Evolutionary conservation across 139 green algal genomes (phyloP).

Genomic region (Coccomyxa sp.): DNA sequence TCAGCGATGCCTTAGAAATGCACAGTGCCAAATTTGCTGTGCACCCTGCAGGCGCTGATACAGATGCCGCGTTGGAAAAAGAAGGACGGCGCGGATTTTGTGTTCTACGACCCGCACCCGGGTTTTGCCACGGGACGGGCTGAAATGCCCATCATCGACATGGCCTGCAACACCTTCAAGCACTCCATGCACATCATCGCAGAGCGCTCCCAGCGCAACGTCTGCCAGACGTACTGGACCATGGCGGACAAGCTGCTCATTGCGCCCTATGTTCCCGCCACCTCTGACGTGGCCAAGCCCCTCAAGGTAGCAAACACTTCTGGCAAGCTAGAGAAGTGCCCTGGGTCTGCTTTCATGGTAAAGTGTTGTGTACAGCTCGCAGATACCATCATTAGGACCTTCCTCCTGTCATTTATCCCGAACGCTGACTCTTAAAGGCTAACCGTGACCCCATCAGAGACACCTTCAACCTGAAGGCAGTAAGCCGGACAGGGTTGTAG

Average conservation of each 20-base stretch:
- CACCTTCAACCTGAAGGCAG: no score
- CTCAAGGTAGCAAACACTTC: no score
- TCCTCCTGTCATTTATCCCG: no score
- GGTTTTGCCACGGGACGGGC: background rate
- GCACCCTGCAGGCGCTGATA: background rate
- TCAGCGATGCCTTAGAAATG: constrained; percentile 3
- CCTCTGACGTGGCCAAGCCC: background rate
- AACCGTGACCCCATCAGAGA: no score
- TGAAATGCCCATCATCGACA: background rate
- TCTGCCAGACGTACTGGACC: background rate
- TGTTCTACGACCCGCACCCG: constrained; percentile 5
- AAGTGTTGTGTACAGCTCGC: no score
- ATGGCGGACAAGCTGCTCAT: background rate
- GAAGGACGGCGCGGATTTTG: constrained; percentile 4
- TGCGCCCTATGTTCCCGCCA: background rate
- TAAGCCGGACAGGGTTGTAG: no score
- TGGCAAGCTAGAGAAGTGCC: no score
- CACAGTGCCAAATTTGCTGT: background rate
- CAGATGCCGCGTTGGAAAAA: background rate
- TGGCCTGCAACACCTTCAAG: background rate
- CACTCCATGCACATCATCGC: constrained; percentile 1
- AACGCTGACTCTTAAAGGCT: no score
- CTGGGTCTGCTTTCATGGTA: no score
- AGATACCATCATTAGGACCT: no score
- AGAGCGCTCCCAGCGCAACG: constrained; percentile 1